Evolutionary conservation across 192 early-diverging fungal genomes (phyloP).

Genomic region (Obelidium mucronatum): DNA sequence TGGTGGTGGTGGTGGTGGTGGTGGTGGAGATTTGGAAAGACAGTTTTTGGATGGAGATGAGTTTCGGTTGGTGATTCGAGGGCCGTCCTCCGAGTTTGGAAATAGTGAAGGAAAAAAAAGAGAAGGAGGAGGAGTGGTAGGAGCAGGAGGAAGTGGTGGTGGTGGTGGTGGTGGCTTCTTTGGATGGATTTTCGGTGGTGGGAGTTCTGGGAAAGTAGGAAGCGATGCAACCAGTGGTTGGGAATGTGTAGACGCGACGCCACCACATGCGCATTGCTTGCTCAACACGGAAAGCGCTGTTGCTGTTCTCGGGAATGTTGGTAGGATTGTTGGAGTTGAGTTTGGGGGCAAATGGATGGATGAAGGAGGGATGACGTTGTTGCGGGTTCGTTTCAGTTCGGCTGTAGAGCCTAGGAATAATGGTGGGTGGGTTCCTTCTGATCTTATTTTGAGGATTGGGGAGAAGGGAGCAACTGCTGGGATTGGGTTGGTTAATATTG

Average conservation of each 20-base stretch:
- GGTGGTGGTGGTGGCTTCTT: background rate
- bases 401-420: background rate
- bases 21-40: too few species aligned
- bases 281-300: background rate
- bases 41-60: background rate
- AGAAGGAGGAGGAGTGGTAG: too few species aligned
- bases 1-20: too few species aligned
- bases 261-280: background rate
- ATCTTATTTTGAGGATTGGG: background rate
- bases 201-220: too few species aligned
- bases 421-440: background rate
- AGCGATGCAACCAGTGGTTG: background rate
- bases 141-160: too few species aligned
- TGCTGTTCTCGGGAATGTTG: background rate
- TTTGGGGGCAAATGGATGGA: background rate
- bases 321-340: background rate
- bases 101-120: too few species aligned
- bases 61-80: background rate
- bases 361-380: background rate
- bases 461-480: background rate
- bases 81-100: too few species aligned
- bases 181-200: background rate
- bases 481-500: background rate
- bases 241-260: constrained; percentile 8
- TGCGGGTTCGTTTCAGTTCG: background rate